Percentiles rank a stretch among this genome's conserved stretches.
phyloP scores from a whole-genome alignment of 23 red algal genomes.

The Gracilaria vermiculophylla region DNA sequence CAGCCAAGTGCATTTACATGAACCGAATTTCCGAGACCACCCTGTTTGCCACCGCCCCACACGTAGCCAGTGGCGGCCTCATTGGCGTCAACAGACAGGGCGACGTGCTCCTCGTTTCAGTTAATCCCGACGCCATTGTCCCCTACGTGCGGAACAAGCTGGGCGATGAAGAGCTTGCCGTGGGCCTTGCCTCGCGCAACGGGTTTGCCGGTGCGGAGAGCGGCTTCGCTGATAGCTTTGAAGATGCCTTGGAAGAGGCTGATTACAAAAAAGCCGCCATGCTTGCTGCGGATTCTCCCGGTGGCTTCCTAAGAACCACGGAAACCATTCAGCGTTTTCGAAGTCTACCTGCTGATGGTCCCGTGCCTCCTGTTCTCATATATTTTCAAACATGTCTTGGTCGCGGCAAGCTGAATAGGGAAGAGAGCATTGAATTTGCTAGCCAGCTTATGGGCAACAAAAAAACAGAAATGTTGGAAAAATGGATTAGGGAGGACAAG shows the following conservation, averaged over 20 bases:
- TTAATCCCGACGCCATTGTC: slow-evolving; percentile 67
- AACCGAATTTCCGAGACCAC: slow-evolving; percentile 89
- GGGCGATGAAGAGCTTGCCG: slow-evolving; percentile 78
- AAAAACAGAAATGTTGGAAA: slow-evolving; percentile 71
- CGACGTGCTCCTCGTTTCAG: slow-evolving; percentile 75
- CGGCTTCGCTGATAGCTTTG: slow-evolving; percentile 80
- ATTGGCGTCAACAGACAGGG: slow-evolving; percentile 86
- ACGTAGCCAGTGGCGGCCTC: slow-evolving; percentile 75
- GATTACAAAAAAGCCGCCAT: slow-evolving; percentile 81
- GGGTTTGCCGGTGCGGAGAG: slow-evolving; percentile 87
- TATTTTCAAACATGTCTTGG: slow-evolving; percentile 96
- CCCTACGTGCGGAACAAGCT: slow-evolving; percentile 78
- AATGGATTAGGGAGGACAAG: slow-evolving; percentile 95
- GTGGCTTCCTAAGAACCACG: slow-evolving; percentile 70
- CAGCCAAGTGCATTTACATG: slow-evolving; percentile 84
- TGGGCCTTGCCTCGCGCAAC: slow-evolving; percentile 79
- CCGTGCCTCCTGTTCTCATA: slow-evolving; percentile 62
- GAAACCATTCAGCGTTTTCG: slow-evolving; percentile 80
- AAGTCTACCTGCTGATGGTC: slow-evolving; percentile 39
- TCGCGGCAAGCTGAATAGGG: slow-evolving; percentile 78
- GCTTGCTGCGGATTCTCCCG: slow-evolving; percentile 85
- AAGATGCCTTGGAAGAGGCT: slow-evolving; percentile 76
- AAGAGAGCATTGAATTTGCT: slow-evolving; percentile 72
- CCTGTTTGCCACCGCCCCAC: slow-evolving; percentile 69
- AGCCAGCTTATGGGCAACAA: slow-evolving; percentile 59